phyloP scores from a whole-genome alignment of 2,329 filamentous ascomycete species.

The Aureobasidium musti region DNA sequence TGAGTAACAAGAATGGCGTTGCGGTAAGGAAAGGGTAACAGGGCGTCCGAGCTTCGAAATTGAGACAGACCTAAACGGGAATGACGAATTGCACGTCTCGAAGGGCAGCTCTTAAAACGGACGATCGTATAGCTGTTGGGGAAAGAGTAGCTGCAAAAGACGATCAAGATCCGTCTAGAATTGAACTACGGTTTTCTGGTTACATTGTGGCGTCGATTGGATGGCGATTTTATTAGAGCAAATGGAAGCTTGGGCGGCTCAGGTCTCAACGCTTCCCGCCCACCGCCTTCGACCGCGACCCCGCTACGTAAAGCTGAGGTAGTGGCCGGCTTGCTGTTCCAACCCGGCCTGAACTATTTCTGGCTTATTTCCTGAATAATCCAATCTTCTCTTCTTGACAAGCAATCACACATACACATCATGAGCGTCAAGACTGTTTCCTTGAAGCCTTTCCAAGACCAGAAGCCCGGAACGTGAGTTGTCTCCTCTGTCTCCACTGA shows the following conservation, averaged over 20 bases:
- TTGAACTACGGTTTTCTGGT: not conserved
- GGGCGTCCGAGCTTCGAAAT: not conserved
- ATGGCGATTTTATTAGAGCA: not conserved
- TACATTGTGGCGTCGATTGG: constrained; percentile 8
- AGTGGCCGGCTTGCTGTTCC: not conserved
- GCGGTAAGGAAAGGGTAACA: not conserved
- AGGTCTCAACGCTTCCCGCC: constrained; percentile 24
- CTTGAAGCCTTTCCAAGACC: constrained; percentile 85
- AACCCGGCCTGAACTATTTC: constrained; percentile 1
- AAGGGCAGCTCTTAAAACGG: not conserved
- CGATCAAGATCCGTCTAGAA: constrained; percentile 13
- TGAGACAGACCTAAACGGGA: constrained; percentile 17
- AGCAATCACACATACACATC: constrained; percentile 32
- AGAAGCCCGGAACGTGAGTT: constrained; percentile 98
- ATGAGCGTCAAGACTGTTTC: constrained; percentile 81
- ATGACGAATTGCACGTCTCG: not conserved
- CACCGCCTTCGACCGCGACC: constrained; percentile 16
- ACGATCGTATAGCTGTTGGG: constrained; percentile 13
- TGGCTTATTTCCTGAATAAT: not conserved
- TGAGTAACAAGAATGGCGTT: not conserved
- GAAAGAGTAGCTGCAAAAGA: not conserved
- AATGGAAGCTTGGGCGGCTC: constrained; percentile 15
- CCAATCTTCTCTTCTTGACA: constrained; percentile 16
- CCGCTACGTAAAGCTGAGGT: constrained; percentile 24
- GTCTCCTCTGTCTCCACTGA: constrained; percentile 3